Percentiles rank a stretch among this genome's conserved stretches.
phyloP scores from a whole-genome alignment of 495 filamentous ascomycete species.

The Umbilicaria muhlenbergii region DNA sequence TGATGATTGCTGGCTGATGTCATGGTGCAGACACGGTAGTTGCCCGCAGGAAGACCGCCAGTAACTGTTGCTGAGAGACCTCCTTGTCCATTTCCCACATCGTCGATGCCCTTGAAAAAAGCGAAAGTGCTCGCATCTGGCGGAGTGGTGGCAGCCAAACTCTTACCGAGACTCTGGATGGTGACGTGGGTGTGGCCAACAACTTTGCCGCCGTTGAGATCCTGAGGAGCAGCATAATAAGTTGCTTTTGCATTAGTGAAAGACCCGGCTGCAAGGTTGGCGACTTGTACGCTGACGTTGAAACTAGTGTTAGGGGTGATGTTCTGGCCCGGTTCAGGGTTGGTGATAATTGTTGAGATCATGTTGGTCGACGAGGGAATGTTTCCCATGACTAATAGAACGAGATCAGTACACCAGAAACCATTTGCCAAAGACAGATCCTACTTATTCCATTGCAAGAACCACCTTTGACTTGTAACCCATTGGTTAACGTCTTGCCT shows the following conservation, averaged over 20 bases:
- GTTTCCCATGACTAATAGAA: slow-evolving; percentile 45
- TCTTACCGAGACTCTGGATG: slow-evolving; percentile 41
- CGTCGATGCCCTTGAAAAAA: slow-evolving; percentile 70
- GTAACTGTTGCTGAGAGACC: slow-evolving; percentile 35
- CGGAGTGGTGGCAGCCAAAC: slow-evolving; percentile 31
- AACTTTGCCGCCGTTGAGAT: slow-evolving; percentile 35
- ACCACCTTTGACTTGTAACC: slow-evolving; percentile 43
- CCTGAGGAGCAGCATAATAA: slow-evolving; percentile 58
- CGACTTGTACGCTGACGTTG: slow-evolving; percentile 40
- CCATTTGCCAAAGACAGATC: slow-evolving; percentile 2
- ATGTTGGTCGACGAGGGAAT: slow-evolving; percentile 47
- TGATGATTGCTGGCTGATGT: slow-evolving; percentile 55
- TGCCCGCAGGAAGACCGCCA: slow-evolving; percentile 47
- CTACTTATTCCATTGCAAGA: slow-evolving; percentile 52
- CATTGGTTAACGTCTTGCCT: slow-evolving; percentile 55
- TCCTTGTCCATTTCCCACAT: slow-evolving; percentile 49
- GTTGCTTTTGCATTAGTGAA: slow-evolving; percentile 45
- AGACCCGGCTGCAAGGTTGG: slow-evolving; percentile 43
- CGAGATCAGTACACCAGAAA: slow-evolving; percentile 1
- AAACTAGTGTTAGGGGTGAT: slow-evolving; percentile 35
- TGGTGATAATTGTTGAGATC: slow-evolving; percentile 49
- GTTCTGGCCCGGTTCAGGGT: slow-evolving; percentile 32
- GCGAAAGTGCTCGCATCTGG: slow-evolving; percentile 42
- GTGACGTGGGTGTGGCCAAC: slow-evolving; percentile 63
- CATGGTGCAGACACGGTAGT: slow-evolving; percentile 61